Conservation (phyloP, 2,329 filamentous ascomycete genomes). For the Immersiporthe knoxdaviesiana region DNA sequence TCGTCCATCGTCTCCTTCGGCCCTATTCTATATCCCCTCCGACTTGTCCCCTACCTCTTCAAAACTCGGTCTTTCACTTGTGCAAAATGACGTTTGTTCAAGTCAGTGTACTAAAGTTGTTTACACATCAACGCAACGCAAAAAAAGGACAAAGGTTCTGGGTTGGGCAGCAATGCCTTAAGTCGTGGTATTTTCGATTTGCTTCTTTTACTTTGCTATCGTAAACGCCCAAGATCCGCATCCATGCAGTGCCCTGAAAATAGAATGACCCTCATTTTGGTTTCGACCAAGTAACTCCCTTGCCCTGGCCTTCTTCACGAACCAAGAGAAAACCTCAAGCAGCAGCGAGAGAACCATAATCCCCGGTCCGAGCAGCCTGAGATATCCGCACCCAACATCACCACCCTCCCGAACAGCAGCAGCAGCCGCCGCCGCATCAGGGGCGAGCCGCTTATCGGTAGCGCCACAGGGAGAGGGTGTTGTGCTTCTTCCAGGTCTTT, state of each 20-base stretch:
- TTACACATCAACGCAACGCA: not conserved
- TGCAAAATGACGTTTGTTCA: not conserved
- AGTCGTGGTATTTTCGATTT: conserved; percentile 31
- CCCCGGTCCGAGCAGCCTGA: conserved; percentile 9
- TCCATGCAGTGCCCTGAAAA: conserved; percentile 28
- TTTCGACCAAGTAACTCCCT: conserved; percentile 23
- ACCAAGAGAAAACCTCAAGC: conserved; percentile 23
- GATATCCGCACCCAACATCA: conserved; percentile 7
- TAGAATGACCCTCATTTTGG: conserved; percentile 27
- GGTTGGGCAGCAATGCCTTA: conserved; percentile 31
- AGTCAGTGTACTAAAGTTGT: not conserved
- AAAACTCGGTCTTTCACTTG: not conserved
- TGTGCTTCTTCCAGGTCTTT: conserved; percentile 99
- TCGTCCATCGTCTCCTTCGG: not conserved
- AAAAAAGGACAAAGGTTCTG: conserved; percentile 4
- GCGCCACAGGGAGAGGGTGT: conserved; percentile 98
- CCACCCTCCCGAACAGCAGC: conserved; percentile 17
- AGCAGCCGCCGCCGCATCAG: conserved; percentile 12
- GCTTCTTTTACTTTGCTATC: conserved; percentile 26
- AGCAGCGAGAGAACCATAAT: conserved; percentile 25
- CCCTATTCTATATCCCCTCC: not conserved
- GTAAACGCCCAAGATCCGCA: conserved; percentile 31
- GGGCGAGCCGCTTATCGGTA: conserved; percentile 71
- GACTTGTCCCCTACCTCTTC: not conserved
- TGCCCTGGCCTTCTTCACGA: conserved; percentile 22